These are phyloP conservation scores for Eutypella sp. DNA, from an alignment of 2,329 filamentous ascomycete species.

Conservation along the genomic window DNA sequence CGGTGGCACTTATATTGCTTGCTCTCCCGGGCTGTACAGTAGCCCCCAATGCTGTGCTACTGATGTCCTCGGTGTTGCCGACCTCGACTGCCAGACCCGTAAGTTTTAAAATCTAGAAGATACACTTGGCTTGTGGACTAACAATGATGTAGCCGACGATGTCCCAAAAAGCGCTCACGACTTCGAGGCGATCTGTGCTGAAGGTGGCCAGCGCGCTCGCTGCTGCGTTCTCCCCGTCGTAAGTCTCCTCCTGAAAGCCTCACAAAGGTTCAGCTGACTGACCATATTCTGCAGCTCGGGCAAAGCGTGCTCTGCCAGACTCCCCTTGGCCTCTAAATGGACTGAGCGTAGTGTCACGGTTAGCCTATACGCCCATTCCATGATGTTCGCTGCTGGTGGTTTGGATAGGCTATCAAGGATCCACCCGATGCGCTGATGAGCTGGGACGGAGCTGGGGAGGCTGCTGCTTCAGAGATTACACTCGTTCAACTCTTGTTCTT, in stretches of 20 bases:
- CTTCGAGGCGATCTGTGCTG: constrained; percentile 40
- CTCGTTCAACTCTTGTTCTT: no score
- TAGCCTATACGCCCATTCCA: no score
- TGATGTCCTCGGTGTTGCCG: constrained; percentile 44
- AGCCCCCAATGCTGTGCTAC: constrained; percentile 56
- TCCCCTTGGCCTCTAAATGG: constrained; percentile 23
- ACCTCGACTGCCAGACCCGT: constrained; percentile 44
- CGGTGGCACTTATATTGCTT: constrained; percentile 30
- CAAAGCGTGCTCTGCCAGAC: constrained; percentile 30
- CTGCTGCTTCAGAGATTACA: no score
- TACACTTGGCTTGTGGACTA: constrained; percentile 1
- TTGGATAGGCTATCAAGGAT: no score
- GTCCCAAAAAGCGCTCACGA: constrained; percentile 33
- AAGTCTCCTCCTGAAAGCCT: constrained; percentile 8
- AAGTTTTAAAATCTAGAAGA: constrained; percentile 4
- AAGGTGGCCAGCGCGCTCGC: constrained; percentile 40
- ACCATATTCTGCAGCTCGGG: constrained; percentile 16
- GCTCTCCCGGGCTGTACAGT: constrained; percentile 35
- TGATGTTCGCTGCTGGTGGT: no score
- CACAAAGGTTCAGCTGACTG: neutral
- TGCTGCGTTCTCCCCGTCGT: constrained; percentile 47
- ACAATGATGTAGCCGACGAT: constrained; percentile 20
- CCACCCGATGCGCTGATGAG: no score
- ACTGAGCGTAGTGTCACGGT: no score
- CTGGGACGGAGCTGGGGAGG: no score